Conservation (phyloP, 768 basidiomycete species). For the Mycena vitilis region DNA sequence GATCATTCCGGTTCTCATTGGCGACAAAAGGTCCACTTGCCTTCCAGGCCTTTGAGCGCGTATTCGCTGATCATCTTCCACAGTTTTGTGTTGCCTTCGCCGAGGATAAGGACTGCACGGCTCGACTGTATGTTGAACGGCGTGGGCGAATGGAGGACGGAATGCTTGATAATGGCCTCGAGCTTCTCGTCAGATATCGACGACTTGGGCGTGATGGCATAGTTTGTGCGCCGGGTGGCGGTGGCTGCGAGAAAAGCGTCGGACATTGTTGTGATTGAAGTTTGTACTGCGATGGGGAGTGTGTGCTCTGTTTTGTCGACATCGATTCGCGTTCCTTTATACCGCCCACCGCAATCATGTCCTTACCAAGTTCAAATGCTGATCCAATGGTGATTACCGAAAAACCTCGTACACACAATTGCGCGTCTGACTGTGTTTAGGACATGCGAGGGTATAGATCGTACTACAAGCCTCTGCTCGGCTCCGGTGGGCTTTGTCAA, state of each 20-base stretch:
- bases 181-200: conserved; percentile 24
- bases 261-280: conserved; percentile 18
- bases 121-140: conserved; percentile 25
- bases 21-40: not conserved
- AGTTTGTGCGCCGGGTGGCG: conserved; percentile 22
- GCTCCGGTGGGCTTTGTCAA: too few species aligned
- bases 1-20: not conserved
- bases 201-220: conserved; percentile 18
- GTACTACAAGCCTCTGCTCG: too few species aligned
- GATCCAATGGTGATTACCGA: too few species aligned
- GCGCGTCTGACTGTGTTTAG: too few species aligned
- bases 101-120: conserved; percentile 26
- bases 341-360: too few species aligned
- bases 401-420: too few species aligned
- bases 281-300: too few species aligned
- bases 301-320: too few species aligned
- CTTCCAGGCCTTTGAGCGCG: conserved; percentile 14
- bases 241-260: conserved; percentile 24
- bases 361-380: too few species aligned
- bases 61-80: conserved; percentile 24
- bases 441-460: too few species aligned
- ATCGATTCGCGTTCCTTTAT: too few species aligned
- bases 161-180: conserved; percentile 19
- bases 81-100: conserved; percentile 26
- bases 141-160: conserved; percentile 18